Base-by-base conservation (phyloP, 345 rosid genomes). In the Mercurialis annua region DNA sequence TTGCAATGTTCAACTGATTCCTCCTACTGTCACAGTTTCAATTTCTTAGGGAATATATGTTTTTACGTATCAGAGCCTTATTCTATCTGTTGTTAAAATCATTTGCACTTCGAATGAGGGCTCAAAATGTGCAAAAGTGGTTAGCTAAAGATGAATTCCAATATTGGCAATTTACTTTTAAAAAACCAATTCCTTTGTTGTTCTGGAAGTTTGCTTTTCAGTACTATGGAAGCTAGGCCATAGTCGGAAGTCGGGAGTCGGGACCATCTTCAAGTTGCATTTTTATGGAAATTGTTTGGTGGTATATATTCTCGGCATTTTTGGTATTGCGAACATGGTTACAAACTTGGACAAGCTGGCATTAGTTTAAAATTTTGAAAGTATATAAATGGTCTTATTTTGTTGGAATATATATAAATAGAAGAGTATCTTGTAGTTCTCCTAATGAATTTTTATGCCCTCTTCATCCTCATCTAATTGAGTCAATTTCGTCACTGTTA, bases 21-120 rank as follows among this genome's bases (percentile, higher is more conserved):
- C 11, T 44, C 26, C 8, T 17, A 26, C 10, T 46, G 23, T 40
- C 6, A 7, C 51, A 46, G 53, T 24, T 44, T 27, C 30, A 26
- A 17, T 62, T 61, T 27, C 66, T 44, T 26, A 27, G 17, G 40
- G 15, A 17, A 16, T 62, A 23, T 26, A 44, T 62, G 52, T 62
- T 62, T 15, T 62, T 17, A 44, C 27, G 21, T 27, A 62, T 44
- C 29, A 17, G 40, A 16, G 33, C 29, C 27, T 62, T 44, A 24
- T 46, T 27, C 15, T 23, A 26, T 43, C 36, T 15, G 30, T 30
- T 14, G 3, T 42, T 10, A 43, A 26, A 60, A 6, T 8, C 40
- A 5, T n/a, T 23, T 51, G 14, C 31, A 17, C 60, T 16, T 61
- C 5, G 17, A 15, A 0, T 31, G 36, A 8, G 48, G 17, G 30